Base-by-base conservation (phyloP, 2,329 filamentous ascomycete species). In the Trichoderma sp. region DNA sequence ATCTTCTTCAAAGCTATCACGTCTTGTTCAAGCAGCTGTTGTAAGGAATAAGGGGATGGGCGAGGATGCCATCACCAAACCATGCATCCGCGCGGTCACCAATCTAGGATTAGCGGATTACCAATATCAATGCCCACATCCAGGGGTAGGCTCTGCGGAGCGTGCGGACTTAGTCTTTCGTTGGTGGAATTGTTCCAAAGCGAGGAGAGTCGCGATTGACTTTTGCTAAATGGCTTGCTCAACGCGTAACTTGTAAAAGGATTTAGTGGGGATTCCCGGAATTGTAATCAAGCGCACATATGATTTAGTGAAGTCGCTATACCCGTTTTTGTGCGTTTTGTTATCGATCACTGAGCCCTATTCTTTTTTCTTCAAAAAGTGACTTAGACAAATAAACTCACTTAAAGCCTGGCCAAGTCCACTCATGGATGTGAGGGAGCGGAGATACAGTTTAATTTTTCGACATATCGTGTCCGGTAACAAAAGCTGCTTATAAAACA, bases 51-150 rank as follows among this genome's bases (percentile, higher is more conserved):
- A 13, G n/a, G 21, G 26, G 6, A 4, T 10, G 18, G 32, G 34
- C 16, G 26, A 16, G 26, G 26, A 5, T 21, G 28, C 32, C 28
- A 30, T 30, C n/a, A 28, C 52, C 14, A 34, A 66, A 58, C 4
- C 4, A 24, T 39, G n/a, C 13, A 32, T 58, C 63, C 63, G 63
- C 63, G 63, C 63, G 63, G 63, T 49, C 63, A n/a, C 63, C 63
- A 18, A 37, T 46, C 8, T 49, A 18, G 63, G 63, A 14, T 66
- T 66, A 66, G 63, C 34, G 43, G 52, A 10, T 65, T 32, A 21
- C 21, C 32, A 43, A 55, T 30, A 24, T 3, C 18, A n/a, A 3
- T 18, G 16, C 39, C 18, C 39, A 46, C 18, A 26, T 28, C 28
- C 2, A 21, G 37, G 28, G 10, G 18, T 21, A 8, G 30, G 32